Conservation (phyloP, 2,329 filamentous ascomycete genomes). For the Diplodia corticola region DNA sequence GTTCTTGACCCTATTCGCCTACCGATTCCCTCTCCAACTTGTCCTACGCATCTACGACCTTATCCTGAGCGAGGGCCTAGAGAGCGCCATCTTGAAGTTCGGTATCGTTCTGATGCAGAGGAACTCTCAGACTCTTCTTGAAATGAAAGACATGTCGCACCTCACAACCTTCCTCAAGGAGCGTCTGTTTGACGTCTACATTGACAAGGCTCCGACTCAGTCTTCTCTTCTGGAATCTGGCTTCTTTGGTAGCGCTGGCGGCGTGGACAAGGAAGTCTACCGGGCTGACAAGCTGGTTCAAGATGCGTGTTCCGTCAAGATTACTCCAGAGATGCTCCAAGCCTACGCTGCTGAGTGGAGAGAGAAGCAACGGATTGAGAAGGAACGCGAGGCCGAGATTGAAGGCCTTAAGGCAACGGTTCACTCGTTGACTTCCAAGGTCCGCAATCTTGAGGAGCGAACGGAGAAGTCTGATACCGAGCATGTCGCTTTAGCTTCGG, state of each 20-base stretch:
- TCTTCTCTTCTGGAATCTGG: conserved; percentile 92
- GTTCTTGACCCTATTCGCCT: conserved; percentile 98
- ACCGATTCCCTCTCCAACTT: conserved; percentile 93
- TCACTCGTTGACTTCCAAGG: conserved; percentile 66
- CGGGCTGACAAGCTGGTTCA: conserved; percentile 89
- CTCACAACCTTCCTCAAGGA: conserved; percentile 92
- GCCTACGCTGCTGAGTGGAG: conserved; percentile 87
- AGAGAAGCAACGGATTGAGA: conserved; percentile 79
- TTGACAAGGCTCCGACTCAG: conserved; percentile 89
- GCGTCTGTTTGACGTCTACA: conserved; percentile 92
- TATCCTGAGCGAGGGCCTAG: conserved; percentile 88
- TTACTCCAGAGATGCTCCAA: conserved; percentile 79
- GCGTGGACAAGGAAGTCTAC: conserved; percentile 92
- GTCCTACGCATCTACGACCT: conserved; percentile 96
- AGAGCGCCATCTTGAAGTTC: conserved; percentile 86
- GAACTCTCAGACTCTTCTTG: conserved; percentile 75
- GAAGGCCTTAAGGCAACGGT: conserved; percentile 63
- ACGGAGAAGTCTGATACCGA: conserved; percentile 86
- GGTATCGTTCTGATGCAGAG: conserved; percentile 96
- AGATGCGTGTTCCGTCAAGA: conserved; percentile 84
- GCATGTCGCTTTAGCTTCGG: conserved; percentile 86
- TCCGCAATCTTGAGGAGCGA: conserved; percentile 84
- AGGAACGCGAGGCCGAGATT: conserved; percentile 78
- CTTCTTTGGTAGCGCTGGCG: conserved; percentile 92
- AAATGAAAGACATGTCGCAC: conserved; percentile 86